Base-by-base conservation (phyloP, 176 grass and related monocot genomes). In the Pontederia crassipes region DNA sequence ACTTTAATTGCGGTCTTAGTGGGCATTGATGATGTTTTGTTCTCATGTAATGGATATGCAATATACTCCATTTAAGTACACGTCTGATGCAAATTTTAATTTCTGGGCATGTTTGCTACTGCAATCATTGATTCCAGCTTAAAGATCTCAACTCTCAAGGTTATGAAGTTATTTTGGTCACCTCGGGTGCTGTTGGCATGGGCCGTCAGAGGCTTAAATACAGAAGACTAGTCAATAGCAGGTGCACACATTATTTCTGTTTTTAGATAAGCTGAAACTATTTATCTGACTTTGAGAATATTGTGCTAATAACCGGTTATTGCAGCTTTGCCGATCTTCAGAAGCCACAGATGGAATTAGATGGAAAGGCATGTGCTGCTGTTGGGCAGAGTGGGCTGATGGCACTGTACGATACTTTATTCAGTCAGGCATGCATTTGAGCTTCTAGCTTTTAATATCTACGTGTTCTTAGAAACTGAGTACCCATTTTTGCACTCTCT, bases 361-460 rank as follows among this genome's bases (percentile, higher is more conserved):
- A 98, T 62, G 93, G 93, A 7, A 98, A 98, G 75, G 87, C 93
- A 40, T 92, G 87, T 28, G 93, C 93, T 12, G 81, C 87, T 12
- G 93, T 92, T 73, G 93, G 93, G 59, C 93, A 98, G 71, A 98
- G 79, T 71, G 93, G 87, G 16, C 77, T 98, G 32, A 98, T 98
- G 93, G 93, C 93, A 66, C 72, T 98, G 61, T 97, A 97, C 0
- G 93, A 98, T 49, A 55, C 72, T 66, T 69, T 98, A 79, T 98
- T 98, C 68, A 98, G 66, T 55, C 93, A 98, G 74, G 93, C 88
- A 24, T 69, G 71, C 73, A 75, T 73, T 55, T 69, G 70, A 46
- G 59, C 49, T 72, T 62, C 68, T 52, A 9, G 24, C 58, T 52
- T 46, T 17, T 74, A 71, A 1, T 74, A 46, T 7, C 6, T 40